These are phyloP conservation scores for Saturnispora galanensis DNA, from an alignment of 805 yeast genomes.

Conservation along the genomic window DNA sequence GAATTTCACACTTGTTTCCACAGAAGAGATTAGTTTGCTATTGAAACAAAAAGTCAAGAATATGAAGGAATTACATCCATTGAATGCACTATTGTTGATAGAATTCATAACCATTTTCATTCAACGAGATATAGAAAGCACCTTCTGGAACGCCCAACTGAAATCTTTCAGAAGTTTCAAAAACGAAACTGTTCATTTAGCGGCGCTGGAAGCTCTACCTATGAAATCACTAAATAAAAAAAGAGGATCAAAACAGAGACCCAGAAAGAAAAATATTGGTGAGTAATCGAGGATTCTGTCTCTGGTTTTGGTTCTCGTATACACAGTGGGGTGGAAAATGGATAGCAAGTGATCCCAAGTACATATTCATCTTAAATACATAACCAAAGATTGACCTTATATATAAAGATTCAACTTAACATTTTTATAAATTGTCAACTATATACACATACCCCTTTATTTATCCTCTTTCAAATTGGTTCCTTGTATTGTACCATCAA, in stretches of 20 bases:
- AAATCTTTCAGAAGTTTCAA: background rate
- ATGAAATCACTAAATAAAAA: background rate
- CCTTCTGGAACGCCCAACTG: background rate
- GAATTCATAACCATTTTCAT: conserved; percentile 5
- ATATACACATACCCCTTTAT: background rate
- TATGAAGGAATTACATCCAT: background rate
- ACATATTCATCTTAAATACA: no score
- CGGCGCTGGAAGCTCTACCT: background rate
- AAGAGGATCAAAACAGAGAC: background rate
- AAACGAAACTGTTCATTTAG: conserved; percentile 2
- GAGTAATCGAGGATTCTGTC: no score
- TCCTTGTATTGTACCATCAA: conserved; percentile 18
- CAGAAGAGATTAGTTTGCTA: conserved; percentile 1
- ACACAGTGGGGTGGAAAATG: no score
- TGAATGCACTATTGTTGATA: conserved; percentile 2
- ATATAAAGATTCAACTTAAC: background rate
- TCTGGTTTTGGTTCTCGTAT: no score
- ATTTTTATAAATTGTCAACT: background rate
- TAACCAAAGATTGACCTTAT: no score
- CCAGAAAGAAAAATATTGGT: background rate
- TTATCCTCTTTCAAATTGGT: conserved; percentile 15
- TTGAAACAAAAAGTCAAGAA: background rate
- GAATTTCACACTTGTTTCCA: conserved; percentile 5
- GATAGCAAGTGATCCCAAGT: no score
- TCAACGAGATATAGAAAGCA: conserved; percentile 1